Conservation (phyloP, 2,329 filamentous ascomycete species). For the Colletotrichum ledebouriae region DNA sequence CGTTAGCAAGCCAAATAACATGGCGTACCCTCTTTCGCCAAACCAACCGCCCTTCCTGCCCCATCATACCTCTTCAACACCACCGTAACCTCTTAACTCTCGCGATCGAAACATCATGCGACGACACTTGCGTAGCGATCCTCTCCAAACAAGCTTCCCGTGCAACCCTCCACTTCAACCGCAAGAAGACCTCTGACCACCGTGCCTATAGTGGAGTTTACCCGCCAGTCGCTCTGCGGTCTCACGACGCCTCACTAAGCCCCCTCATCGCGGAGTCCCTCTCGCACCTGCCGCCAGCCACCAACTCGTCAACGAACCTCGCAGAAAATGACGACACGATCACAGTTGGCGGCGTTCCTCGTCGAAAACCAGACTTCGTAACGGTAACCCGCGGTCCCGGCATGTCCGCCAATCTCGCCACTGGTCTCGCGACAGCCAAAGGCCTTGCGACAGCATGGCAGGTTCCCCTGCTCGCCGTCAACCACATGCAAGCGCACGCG, state of each 20-base stretch:
- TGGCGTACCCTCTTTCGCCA: constrained; percentile 8
- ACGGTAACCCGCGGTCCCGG: constrained; percentile 91
- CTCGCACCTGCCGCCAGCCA: constrained; percentile 58
- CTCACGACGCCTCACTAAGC: constrained; percentile 80
- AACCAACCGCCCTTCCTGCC: background rate
- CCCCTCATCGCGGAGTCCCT: constrained; percentile 76
- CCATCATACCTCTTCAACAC: background rate
- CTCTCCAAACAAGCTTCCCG: constrained; percentile 68
- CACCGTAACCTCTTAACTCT: constrained; percentile 65
- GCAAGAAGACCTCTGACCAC: constrained; percentile 86
- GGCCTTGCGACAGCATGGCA: constrained; percentile 87
- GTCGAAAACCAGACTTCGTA: constrained; percentile 81
- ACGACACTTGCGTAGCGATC: constrained; percentile 92
- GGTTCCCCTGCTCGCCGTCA: constrained; percentile 85
- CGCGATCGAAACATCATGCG: constrained; percentile 88
- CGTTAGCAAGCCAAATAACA: background rate
- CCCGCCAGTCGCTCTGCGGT: constrained; percentile 79
- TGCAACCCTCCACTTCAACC: constrained; percentile 80
- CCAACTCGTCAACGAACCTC: background rate
- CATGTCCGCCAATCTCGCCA: constrained; percentile 82
- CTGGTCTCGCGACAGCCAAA: constrained; percentile 87
- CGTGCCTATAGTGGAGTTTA: constrained; percentile 82
- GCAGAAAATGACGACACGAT: constrained; percentile 39
- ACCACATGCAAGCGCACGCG: constrained; percentile 98
- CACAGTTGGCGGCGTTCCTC: constrained; percentile 36